Evolutionary conservation across 495 filamentous ascomycete species (phyloP).

Genomic region (Tuber aestivum): DNA sequence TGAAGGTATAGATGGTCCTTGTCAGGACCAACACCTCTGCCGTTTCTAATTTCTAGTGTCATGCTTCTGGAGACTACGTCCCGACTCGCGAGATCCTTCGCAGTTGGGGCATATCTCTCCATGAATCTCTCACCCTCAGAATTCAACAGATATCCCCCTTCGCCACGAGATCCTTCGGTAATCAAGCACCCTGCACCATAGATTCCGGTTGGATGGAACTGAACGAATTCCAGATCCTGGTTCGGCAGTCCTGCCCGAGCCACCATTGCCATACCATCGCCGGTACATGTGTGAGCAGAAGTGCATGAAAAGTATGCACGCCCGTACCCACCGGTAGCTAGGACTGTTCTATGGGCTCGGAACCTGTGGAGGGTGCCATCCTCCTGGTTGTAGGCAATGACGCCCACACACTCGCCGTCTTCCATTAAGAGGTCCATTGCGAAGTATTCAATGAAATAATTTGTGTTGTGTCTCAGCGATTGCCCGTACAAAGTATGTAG

Average conservation of each 20-base stretch:
- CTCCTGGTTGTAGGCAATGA: conserved; percentile 95
- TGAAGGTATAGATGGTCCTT: conserved; percentile 98
- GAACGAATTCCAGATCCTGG: conserved; percentile 98
- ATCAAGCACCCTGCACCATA: conserved; percentile 98
- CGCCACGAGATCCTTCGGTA: conserved; percentile 94
- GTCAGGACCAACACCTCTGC: conserved; percentile 88
- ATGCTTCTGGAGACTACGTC: conserved; percentile 95
- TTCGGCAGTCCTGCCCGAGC: conserved; percentile 94
- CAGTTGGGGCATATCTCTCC: conserved; percentile 95
- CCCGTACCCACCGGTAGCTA: conserved; percentile 94
- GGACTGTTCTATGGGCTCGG: conserved; percentile 88
- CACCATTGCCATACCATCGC: conserved; percentile 98
- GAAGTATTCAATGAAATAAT: conserved; percentile 99
- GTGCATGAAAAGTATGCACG: conserved; percentile 97
- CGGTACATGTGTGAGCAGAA: conserved; percentile 94
- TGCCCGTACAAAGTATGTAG: conserved; percentile 97
- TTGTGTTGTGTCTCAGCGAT: conserved; percentile 92
- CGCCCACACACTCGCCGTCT: conserved; percentile 89
- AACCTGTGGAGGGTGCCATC: conserved; percentile 95
- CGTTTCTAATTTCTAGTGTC: conserved; percentile 95
- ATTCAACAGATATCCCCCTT: conserved; percentile 96
- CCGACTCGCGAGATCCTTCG: conserved; percentile 89
- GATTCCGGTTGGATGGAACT: conserved; percentile 99
- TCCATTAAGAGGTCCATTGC: conserved; percentile 94
- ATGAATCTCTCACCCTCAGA: conserved; percentile 97